A percentile compares a stretch with the other conserved stretches of the same genome.
phyloP scores from a whole-genome alignment of 257 asterid genomes.

The Rauvolfia tetraphylla region DNA sequence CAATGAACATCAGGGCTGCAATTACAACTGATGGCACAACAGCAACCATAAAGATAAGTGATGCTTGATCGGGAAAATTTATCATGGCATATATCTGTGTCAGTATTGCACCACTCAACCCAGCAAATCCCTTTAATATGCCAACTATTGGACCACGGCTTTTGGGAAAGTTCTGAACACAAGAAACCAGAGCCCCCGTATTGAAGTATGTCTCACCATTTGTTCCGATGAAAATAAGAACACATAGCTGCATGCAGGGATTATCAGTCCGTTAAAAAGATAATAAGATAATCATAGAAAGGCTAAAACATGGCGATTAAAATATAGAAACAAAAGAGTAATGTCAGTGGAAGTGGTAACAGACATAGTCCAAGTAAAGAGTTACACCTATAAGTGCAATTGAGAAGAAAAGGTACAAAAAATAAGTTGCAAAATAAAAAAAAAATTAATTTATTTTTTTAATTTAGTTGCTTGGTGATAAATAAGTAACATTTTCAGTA shows the following conservation, averaged over 20 bases:
- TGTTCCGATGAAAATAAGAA: constrained; percentile 36
- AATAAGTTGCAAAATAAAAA: neutral
- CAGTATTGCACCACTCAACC: constrained; percentile 40
- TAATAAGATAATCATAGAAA: neutral
- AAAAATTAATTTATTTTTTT: neutral
- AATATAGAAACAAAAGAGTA: neutral
- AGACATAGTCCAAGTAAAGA: neutral
- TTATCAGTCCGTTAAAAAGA: neutral
- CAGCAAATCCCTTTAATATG: constrained; percentile 40
- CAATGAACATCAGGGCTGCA: constrained; percentile 32
- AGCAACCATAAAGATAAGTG: constrained; percentile 35
- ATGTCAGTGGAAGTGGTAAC: neutral
- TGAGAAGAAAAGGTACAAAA: neutral
- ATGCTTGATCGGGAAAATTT: constrained; percentile 31
- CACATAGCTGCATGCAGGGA: constrained; percentile 32
- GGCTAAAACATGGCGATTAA: neutral
- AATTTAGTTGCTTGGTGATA: neutral
- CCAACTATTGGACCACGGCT: constrained; percentile 39
- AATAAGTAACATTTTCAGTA: neutral
- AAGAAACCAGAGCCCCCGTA: constrained; percentile 38
- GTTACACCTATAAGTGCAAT: neutral
- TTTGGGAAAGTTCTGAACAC: constrained; percentile 38
- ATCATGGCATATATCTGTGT: constrained; percentile 38
- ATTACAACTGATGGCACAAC: constrained; percentile 33
- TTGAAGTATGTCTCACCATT: constrained; percentile 39